These are phyloP conservation scores for Rubroshorea leprosula DNA, from an alignment of 345 rosid genomes.

Conservation along the genomic window DNA sequence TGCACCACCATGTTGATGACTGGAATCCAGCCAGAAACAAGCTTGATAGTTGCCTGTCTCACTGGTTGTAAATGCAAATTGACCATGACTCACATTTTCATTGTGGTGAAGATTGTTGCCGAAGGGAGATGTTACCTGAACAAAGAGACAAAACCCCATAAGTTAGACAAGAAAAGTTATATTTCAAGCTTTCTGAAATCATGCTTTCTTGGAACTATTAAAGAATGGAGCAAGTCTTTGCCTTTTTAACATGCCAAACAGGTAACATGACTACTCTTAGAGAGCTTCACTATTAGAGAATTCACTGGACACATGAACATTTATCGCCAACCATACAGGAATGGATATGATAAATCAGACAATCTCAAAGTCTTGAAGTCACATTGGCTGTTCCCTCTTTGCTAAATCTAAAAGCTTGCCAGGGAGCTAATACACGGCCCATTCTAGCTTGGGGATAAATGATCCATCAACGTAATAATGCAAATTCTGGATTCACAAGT, in stretches of 20 bases:
- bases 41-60: conserved; percentile 68
- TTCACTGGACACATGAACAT: too few relatives aligned
- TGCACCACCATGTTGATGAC: conserved; percentile 24
- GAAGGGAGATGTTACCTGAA: conserved; percentile 71
- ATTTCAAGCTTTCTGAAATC: background rate
- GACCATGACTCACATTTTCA: conserved; percentile 56
- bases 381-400: too few relatives aligned
- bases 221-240: background rate
- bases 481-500: background rate
- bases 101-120: conserved; percentile 64
- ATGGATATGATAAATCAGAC: too few relatives aligned
- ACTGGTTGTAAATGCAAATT: conserved; percentile 63
- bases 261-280: background rate
- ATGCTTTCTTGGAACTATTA: background rate
- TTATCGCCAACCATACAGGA: too few relatives aligned
- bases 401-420: too few relatives aligned
- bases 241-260: background rate
- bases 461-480: too few relatives aligned
- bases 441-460: too few relatives aligned
- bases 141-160: conserved; percentile 10
- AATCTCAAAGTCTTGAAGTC: too few relatives aligned
- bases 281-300: too few relatives aligned
- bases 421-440: too few relatives aligned
- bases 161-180: background rate
- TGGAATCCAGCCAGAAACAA: conserved; percentile 60